A percentile compares a stretch with the other conserved stretches of the same genome.
phyloP scores from a whole-genome alignment of 306 rosid species.

The Vachellia pachyceras region DNA sequence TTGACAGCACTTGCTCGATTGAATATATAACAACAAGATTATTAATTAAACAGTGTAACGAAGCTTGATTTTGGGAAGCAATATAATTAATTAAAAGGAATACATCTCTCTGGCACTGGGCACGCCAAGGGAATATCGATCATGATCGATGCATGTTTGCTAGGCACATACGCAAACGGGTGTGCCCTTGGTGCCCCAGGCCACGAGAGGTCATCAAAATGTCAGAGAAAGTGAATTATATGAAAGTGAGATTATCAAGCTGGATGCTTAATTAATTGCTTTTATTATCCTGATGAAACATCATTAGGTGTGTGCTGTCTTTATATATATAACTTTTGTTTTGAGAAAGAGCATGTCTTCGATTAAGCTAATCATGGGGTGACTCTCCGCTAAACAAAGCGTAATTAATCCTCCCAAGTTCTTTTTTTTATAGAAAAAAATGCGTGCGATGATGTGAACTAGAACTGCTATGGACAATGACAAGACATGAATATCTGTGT shows the following conservation, averaged over 20 bases:
- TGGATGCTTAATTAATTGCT: slow-evolving; percentile 14
- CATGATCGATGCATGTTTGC: slow-evolving; percentile 23
- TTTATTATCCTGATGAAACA: background rate
- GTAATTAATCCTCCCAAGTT: background rate
- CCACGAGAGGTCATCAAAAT: background rate
- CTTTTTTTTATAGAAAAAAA: background rate
- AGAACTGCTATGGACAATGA: slow-evolving; percentile 45
- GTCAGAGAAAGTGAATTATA: no score
- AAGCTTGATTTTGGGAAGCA: background rate
- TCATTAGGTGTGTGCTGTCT: background rate
- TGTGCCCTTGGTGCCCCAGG: slow-evolving; percentile 36
- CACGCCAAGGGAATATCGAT: slow-evolving; percentile 39
- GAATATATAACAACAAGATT: background rate
- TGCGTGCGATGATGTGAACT: slow-evolving; percentile 39
- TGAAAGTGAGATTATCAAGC: slow-evolving; percentile 20
- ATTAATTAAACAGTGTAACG: background rate
- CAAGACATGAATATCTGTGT: slow-evolving; percentile 46
- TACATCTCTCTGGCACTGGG: slow-evolving; percentile 44
- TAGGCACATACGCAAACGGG: slow-evolving; percentile 47
- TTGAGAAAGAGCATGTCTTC: slow-evolving; percentile 28
- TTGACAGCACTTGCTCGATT: background rate
- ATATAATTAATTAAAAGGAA: slow-evolving; percentile 30
- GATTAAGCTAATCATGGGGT: slow-evolving; percentile 43
- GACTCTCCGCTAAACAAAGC: slow-evolving; percentile 24
- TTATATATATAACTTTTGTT: background rate